These are phyloP conservation scores for Hypholoma fasciculare DNA, from an alignment of 768 basidiomycete genomes.

Conservation along the genomic window DNA sequence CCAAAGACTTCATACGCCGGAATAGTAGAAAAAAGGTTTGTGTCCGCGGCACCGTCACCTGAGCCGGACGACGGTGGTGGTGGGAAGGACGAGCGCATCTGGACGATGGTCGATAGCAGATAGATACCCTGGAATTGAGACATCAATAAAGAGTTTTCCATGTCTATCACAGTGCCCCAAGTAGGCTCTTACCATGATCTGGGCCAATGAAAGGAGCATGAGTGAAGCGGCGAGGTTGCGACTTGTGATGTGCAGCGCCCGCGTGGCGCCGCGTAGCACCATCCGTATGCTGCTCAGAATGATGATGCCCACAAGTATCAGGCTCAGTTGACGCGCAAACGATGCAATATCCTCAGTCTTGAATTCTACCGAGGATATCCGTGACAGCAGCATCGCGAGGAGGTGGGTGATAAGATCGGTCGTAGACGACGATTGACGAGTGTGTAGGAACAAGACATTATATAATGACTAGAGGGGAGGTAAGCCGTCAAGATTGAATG, in stretches of 20 bases:
- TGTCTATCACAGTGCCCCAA: conserved; percentile 7
- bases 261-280: conserved; percentile 67
- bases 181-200: conserved; percentile 66
- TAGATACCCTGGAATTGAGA: conserved; percentile 64
- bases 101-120: conserved; percentile 79
- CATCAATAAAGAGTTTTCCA: background rate
- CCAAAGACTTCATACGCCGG: conserved; percentile 77
- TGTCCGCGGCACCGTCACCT: conserved; percentile 4
- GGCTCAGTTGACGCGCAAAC: conserved; percentile 53
- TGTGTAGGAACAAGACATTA: conserved; percentile 46
- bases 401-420: conserved; percentile 42
- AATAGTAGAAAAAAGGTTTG: conserved; percentile 69
- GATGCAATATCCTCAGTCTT: conserved; percentile 36
- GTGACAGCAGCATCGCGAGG: conserved; percentile 31
- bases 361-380: conserved; percentile 17
- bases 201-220: conserved; percentile 75
- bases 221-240: conserved; percentile 72
- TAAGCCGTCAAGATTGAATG: background rate
- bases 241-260: conserved; percentile 62
- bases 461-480: conserved; percentile 41
- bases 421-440: conserved; percentile 32
- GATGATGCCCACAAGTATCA: conserved; percentile 74
- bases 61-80: conserved; percentile 38
- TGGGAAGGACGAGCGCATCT: conserved; percentile 81
- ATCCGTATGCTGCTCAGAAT: conserved; percentile 71